These are phyloP conservation scores for Tubosaeta sp. DNA, from an alignment of 768 basidiomycete genomes.

Conservation along the genomic window DNA sequence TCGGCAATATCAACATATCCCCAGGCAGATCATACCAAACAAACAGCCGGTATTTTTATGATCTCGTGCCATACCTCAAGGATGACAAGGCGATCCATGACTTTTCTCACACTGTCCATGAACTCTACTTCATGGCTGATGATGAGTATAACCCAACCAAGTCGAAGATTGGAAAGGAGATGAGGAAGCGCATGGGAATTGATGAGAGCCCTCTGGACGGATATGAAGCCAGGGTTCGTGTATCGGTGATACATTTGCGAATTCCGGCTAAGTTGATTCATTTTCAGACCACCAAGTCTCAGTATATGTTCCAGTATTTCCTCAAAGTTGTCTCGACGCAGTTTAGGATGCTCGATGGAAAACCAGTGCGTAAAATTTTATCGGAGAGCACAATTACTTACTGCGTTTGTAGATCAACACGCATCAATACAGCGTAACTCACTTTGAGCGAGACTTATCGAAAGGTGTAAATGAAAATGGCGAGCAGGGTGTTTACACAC, in stretches of 20 bases:
- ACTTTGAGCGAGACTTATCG: constrained; percentile 88
- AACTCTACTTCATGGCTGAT: constrained; percentile 74
- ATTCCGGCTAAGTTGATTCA: not conserved
- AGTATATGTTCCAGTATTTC: constrained; percentile 99
- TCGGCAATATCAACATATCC: constrained; percentile 92
- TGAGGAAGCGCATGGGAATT: constrained; percentile 74
- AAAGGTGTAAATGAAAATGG: constrained; percentile 58
- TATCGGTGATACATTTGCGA: not conserved
- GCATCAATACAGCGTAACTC: constrained; percentile 94
- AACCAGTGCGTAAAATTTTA: constrained; percentile 42
- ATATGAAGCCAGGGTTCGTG: constrained; percentile 51
- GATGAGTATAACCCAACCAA: constrained; percentile 76
- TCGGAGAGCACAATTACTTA: constrained; percentile 6
- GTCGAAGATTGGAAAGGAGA: constrained; percentile 52
- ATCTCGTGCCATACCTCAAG: constrained; percentile 91
- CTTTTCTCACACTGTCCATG: constrained; percentile 85
- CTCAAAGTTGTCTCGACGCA: constrained; percentile 97
- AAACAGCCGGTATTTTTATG: constrained; percentile 72
- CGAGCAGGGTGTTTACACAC: constrained; percentile 61
- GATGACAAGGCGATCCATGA: constrained; percentile 88
- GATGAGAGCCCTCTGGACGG: constrained; percentile 72
- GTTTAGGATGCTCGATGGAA: constrained; percentile 79
- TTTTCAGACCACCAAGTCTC: constrained; percentile 62
- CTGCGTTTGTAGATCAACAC: constrained; percentile 58
- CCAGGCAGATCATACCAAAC: constrained; percentile 95